Evolutionary conservation across 805 yeast species (phyloP).

Genomic region (Candida nanaspora): DNA sequence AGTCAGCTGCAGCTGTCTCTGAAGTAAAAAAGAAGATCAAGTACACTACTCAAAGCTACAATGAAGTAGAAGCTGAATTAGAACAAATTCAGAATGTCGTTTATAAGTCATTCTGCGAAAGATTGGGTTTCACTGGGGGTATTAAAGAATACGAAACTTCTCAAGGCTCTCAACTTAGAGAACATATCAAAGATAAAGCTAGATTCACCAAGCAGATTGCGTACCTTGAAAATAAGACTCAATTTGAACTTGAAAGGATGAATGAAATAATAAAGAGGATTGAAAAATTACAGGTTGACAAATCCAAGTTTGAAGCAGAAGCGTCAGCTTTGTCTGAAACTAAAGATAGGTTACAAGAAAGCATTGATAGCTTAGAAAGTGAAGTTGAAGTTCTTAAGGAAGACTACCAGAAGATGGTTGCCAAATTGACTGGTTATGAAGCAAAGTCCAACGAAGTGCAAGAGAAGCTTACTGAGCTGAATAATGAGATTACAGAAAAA

Average conservation of each 20-base stretch:
- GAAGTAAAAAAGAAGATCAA: conserved; percentile 18
- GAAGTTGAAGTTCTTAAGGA: conserved; percentile 32
- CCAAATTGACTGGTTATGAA: conserved; percentile 9
- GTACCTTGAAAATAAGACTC: conserved; percentile 50
- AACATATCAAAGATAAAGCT: conserved; percentile 53
- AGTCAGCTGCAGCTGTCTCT: conserved; percentile 15
- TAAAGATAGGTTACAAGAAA: conserved; percentile 23
- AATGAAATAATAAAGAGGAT: conserved; percentile 43
- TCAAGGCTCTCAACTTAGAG: conserved; percentile 52
- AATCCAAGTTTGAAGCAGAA: conserved; percentile 27
- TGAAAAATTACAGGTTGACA: conserved; percentile 32
- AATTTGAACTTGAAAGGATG: conserved; percentile 57
- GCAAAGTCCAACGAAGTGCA: conserved; percentile 22
- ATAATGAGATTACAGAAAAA: conserved; percentile 23
- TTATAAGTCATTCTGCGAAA: conserved; percentile 48
- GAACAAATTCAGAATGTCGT: conserved; percentile 33
- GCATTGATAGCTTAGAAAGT: conserved; percentile 31
- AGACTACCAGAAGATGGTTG: conserved; percentile 20
- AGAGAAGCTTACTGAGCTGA: too few species aligned
- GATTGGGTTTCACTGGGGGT: conserved; percentile 39
- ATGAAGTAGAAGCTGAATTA: conserved; percentile 11
- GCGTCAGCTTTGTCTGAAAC: conserved; percentile 25
- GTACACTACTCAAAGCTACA: conserved; percentile 21
- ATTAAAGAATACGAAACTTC: conserved; percentile 65
- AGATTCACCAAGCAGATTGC: conserved; percentile 56